Base-by-base conservation (phyloP, 192 early-diverging fungal genomes). In the Coemansia sp. region DNA sequence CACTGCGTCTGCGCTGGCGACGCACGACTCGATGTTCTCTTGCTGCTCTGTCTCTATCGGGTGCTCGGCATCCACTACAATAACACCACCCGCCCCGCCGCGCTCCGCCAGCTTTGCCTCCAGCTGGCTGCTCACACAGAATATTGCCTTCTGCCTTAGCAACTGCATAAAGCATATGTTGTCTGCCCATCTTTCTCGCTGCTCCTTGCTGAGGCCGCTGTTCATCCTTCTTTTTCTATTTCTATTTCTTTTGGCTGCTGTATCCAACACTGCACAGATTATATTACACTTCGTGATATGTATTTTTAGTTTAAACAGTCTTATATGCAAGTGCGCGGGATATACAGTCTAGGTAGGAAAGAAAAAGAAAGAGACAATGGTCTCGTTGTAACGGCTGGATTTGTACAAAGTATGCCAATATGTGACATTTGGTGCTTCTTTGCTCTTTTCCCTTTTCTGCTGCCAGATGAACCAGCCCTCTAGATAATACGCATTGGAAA, bases 1-100 rank as follows among this genome's bases (percentile, higher is more conserved):
- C 16, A 59, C 57, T 5, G 9, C 38, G 7, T 59, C 2, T 19
- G 6, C 39, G 37, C n/a, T 41, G 11, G 39, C 57, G 8, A 59
- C 39, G 7, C 26, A 9, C 8, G 57, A 59, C 10, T 7, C 37
- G n/a, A 1, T 19, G 39, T 59, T 59, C 15, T 15, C 47, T 32
- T 26, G 52, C 15, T 38, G 57, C 57, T 59, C 57, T 16, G 26
- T 16, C 16, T 59, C 57, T 16, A 59, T 59, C 13, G 57, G 57
- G 8, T 19, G 5, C 11, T 15, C 13, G 9, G 6, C n/a, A 23
- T 41, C 57, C 4, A 59, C 57, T 3, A 41, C 57, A 16, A 59
- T 59, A 4, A 59, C 38, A 0, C 38, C 57, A 16, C 38, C 57
- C 18, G 57, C 57, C 5, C 57, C 57, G 16, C 37, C 57, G 16